Percentiles rank a stretch among this genome's conserved stretches.
These are phyloP conservation scores for Penicillium sp. DNA, from an alignment of 2,329 filamentous ascomycete genomes.

Conservation along the genomic window DNA sequence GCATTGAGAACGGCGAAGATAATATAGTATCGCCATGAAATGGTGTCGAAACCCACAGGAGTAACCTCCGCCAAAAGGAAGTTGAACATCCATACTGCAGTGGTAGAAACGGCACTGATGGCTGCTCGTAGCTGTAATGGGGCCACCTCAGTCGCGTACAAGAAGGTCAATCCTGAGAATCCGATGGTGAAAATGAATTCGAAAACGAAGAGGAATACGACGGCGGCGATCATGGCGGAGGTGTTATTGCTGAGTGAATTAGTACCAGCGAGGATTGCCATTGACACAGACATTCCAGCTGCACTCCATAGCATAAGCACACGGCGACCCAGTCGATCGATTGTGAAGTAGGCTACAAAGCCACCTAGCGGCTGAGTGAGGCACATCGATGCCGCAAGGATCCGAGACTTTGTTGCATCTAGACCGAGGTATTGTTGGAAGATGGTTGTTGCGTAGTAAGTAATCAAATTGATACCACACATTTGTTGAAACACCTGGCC, in stretches of 20 bases:
- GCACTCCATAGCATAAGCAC: conserved; percentile 37
- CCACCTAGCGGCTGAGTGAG: conserved; percentile 38
- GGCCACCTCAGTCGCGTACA: conserved; percentile 61
- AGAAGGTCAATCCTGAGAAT: conserved; percentile 60
- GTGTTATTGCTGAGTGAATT: conserved; percentile 48
- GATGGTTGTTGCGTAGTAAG: conserved; percentile 36
- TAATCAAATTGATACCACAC: conserved; percentile 39
- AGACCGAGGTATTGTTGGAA: conserved; percentile 36
- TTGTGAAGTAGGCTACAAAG: conserved; percentile 48
- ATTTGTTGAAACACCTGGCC: conserved; percentile 40
- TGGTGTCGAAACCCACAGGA: conserved; percentile 40
- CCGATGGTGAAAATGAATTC: conserved; percentile 62
- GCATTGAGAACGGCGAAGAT: conserved; percentile 46
- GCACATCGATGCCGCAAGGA: conserved; percentile 31
- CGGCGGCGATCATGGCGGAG: conserved; percentile 52
- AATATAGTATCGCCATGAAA: conserved; percentile 51
- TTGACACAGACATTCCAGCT: conserved; percentile 28
- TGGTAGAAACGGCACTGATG: conserved; percentile 51
- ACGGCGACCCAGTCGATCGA: conserved; percentile 43
- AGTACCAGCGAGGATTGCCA: conserved; percentile 49
- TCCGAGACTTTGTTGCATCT: conserved; percentile 23
- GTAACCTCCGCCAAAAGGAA: conserved; percentile 41
- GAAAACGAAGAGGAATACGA: conserved; percentile 60
- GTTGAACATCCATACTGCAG: conserved; percentile 40
- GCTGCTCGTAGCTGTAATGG: conserved; percentile 43